Evolutionary conservation across 2,329 filamentous ascomycete genomes (phyloP).

Genomic region (Fusarium euwallaceae): DNA sequence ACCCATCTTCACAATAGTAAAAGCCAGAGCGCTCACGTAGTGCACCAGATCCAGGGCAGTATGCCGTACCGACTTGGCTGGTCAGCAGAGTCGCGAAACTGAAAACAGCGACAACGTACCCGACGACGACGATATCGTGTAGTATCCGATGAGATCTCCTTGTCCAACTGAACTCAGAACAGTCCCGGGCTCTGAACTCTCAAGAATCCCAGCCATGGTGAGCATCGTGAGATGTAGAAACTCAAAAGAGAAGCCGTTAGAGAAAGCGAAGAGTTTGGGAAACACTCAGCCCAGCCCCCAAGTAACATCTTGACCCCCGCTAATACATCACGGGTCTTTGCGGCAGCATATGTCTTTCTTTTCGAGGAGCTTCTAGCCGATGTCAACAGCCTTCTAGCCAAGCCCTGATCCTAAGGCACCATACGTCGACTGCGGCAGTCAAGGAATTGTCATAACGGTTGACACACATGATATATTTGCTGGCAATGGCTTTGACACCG

Average conservation of each 20-base stretch:
- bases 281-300: not conserved
- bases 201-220: not conserved
- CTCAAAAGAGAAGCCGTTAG: not conserved
- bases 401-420: constrained; percentile 38
- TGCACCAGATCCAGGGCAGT: not conserved
- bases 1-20: not conserved
- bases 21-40: not conserved
- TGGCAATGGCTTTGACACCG: constrained; percentile 56
- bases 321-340: not conserved
- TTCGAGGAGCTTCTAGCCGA: not conserved
- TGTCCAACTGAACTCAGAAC: not conserved
- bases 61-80: not conserved
- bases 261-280: not conserved
- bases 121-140: not conserved
- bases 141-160: not conserved
- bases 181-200: not conserved
- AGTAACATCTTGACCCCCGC: not conserved
- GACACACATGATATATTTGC: constrained; percentile 58
- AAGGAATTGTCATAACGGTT: constrained; percentile 61
- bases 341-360: not conserved
- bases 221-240: not conserved
- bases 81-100: not conserved
- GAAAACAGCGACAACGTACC: not conserved
- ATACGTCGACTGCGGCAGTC: constrained; percentile 53
- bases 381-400: not conserved